These are phyloP conservation scores for Silene vulgaris DNA, from an alignment of 179 eudicot species.

Conservation along the genomic window DNA sequence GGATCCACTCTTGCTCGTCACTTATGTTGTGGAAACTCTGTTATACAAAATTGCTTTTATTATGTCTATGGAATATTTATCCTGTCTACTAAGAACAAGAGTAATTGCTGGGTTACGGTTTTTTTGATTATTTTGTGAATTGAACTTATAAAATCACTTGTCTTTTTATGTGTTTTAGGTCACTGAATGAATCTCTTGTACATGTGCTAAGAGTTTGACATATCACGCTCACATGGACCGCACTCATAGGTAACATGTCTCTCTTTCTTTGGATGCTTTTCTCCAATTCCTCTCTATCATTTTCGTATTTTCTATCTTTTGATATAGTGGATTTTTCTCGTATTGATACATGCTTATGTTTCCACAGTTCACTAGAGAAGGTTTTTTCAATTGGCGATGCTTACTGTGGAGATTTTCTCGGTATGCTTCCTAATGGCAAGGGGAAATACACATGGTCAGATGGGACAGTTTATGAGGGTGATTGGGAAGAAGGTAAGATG, in stretches of 20 bases:
- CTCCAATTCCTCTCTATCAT: background rate
- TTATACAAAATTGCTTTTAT: background rate
- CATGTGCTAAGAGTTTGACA: background rate
- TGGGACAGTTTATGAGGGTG: slow-evolving; percentile 73
- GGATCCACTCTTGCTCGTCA: background rate
- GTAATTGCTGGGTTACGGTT: background rate
- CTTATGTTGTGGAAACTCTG: background rate
- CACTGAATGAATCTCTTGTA: slow-evolving; percentile 1
- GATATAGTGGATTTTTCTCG: background rate
- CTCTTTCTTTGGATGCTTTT: background rate
- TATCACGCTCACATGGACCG: slow-evolving; percentile 8
- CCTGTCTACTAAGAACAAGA: background rate
- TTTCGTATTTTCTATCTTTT: background rate
- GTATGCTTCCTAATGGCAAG: slow-evolving; percentile 68
- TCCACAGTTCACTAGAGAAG: slow-evolving; percentile 41
- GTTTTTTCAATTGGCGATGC: slow-evolving; percentile 58
- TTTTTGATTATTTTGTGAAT: background rate
- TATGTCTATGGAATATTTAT: background rate
- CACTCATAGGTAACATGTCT: slow-evolving; percentile 8
- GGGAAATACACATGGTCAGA: slow-evolving; percentile 85
- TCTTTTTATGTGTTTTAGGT: slow-evolving; percentile 11
- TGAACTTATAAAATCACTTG: background rate
- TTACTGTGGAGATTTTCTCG: slow-evolving; percentile 54
- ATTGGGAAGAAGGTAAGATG: slow-evolving; percentile 85
- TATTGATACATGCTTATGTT: slow-evolving; percentile 1